Evolutionary conservation across 306 rosid species (phyloP).

Genomic region (Inga laurina): DNA sequence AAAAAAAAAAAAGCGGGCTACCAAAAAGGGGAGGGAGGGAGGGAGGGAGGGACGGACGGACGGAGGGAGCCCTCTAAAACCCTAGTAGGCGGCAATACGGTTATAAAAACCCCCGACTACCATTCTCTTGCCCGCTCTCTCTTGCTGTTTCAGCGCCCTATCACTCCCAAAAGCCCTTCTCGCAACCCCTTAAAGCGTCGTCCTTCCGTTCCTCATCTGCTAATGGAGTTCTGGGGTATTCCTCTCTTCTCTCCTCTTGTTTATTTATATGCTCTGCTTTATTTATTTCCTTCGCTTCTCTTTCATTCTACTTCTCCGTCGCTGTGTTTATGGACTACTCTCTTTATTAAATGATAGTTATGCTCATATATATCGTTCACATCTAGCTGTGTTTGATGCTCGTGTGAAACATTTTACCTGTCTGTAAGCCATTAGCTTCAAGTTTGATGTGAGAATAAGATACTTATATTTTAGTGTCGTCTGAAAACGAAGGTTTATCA

Average conservation of each 20-base stretch:
- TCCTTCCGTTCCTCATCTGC: neutral
- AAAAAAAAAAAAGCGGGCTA: too few relatives aligned
- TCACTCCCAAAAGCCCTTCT: constrained; percentile 29
- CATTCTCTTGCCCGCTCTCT: neutral
- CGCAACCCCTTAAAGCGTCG: neutral
- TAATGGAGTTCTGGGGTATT: constrained; percentile 95
- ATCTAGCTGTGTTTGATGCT: neutral
- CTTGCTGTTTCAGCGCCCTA: neutral
- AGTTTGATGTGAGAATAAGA: neutral
- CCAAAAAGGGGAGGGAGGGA: too few relatives aligned
- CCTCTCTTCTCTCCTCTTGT: too few relatives aligned
- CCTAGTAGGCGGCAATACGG: constrained; percentile 45
- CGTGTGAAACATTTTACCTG: neutral
- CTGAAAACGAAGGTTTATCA: neutral
- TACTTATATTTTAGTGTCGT: neutral
- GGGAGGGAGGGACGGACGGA: too few relatives aligned
- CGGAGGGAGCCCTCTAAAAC: constrained; percentile 27
- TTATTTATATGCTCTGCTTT: neutral
- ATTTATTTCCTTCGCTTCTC: neutral
- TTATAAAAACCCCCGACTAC: constrained; percentile 36
- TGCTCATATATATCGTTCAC: neutral
- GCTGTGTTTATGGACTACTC: neutral
- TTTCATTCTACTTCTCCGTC: neutral
- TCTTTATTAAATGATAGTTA: neutral
- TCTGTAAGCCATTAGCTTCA: neutral